phyloP scores from a whole-genome alignment of 345 rosid genomes.

The Rhizophora mangle region DNA sequence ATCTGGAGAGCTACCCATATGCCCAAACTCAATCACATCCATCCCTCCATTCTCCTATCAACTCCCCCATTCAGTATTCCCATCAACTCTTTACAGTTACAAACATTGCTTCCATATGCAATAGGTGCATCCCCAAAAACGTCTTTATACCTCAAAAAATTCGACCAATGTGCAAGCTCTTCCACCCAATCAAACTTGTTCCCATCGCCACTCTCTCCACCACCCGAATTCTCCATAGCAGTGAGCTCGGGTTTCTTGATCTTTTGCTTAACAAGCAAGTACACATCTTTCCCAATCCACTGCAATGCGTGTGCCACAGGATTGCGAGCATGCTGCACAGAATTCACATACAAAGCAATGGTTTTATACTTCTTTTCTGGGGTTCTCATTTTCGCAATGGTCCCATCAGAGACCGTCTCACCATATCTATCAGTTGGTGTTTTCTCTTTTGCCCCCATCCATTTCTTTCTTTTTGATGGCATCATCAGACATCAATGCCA shows the following conservation, averaged over 20 bases:
- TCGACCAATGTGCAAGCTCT: constrained; percentile 71
- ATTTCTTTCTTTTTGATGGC: constrained; percentile 62
- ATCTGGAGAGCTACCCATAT: no score
- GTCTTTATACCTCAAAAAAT: constrained; percentile 65
- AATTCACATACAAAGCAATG: constrained; percentile 58
- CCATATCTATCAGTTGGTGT: constrained; percentile 67
- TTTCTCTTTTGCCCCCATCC: constrained; percentile 78
- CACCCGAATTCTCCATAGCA: constrained; percentile 27
- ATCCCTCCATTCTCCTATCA: no score
- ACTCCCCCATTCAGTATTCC: no score
- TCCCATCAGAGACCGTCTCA: constrained; percentile 63
- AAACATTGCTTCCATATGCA: constrained; percentile 28
- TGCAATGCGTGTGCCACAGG: constrained; percentile 59
- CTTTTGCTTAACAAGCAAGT: constrained; percentile 74
- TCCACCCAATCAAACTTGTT: constrained; percentile 73
- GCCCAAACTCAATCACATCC: no score
- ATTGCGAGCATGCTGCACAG: constrained; percentile 54
- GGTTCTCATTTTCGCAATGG: constrained; percentile 66
- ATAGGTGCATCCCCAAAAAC: constrained; percentile 59
- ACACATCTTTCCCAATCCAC: constrained; percentile 87
- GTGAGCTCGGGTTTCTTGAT: constrained; percentile 48
- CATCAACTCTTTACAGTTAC: no score
- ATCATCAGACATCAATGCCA: constrained; percentile 27
- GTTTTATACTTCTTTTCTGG: constrained; percentile 70
- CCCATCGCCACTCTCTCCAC: constrained; percentile 28